These are phyloP conservation scores for Cinnamomum chago DNA, from an alignment of 164 flowering plant genomes.

Conservation along the genomic window DNA sequence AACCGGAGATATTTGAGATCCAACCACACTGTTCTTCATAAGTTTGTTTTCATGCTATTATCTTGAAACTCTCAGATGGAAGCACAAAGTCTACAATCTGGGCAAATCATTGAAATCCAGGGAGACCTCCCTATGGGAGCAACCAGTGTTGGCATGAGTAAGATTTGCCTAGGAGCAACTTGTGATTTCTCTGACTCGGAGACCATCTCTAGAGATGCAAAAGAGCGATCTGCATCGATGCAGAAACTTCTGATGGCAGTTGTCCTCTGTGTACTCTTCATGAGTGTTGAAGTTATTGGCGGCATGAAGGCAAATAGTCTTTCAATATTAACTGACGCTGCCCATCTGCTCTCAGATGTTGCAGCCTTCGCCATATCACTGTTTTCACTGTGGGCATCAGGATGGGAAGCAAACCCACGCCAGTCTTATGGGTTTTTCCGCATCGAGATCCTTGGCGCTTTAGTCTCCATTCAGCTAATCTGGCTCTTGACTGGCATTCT, in stretches of 20 bases:
- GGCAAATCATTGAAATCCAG: constrained; percentile 26
- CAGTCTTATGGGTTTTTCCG: constrained; percentile 48
- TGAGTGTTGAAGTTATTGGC: constrained; percentile 45
- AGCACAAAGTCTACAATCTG: constrained; percentile 18
- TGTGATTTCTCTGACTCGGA: constrained; percentile 41
- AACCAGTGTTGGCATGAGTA: constrained; percentile 14
- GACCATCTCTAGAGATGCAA: constrained; percentile 23
- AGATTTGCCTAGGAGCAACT: constrained; percentile 33
- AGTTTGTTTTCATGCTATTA: background rate
- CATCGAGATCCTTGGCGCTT: constrained; percentile 45
- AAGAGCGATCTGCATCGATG: constrained; percentile 33
- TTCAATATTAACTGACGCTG: constrained; percentile 50
- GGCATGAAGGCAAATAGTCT: constrained; percentile 49
- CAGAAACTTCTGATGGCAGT: constrained; percentile 34
- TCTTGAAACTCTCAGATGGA: constrained; percentile 29
- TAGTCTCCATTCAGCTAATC: constrained; percentile 44
- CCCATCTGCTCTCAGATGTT: constrained; percentile 48
- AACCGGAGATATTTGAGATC: no score
- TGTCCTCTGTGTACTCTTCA: constrained; percentile 32
- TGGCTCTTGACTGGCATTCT: constrained; percentile 47
- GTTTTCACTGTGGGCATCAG: constrained; percentile 45
- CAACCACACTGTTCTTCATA: background rate
- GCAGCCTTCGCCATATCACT: constrained; percentile 48
- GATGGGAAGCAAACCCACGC: constrained; percentile 50
- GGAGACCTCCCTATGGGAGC: constrained; percentile 17